Evolutionary conservation across 805 yeast species (phyloP), one percentile per base, ranked within the genome.

Genomic region (Starmerella lactis-condensi): DNA sequence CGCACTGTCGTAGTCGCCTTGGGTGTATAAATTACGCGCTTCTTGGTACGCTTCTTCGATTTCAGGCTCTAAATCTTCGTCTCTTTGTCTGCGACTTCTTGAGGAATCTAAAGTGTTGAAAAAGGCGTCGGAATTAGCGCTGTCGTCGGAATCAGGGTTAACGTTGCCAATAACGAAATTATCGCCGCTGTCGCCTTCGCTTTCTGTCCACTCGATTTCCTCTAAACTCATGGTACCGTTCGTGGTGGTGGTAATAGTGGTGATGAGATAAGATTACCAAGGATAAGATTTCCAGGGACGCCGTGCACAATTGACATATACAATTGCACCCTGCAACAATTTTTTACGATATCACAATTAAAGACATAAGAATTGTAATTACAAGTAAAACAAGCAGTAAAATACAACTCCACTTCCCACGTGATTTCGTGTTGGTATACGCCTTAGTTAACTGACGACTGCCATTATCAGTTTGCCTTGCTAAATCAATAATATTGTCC

Each of bases 321-420:
- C n/a, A n/a, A n/a, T n/a, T n/a, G n/a, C n/a, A n/a, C n/a, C n/a
- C n/a, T n/a, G n/a, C n/a, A n/a, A n/a, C n/a, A n/a, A n/a, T n/a
- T n/a, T n/a, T n/a, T 15, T 17, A 26, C 8, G 17, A 26, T 3
- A 43, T 17, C 2, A 43, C 36, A 9, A 31, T 35, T 8, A 44
- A 28, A 7, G 38, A 46, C 1, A 75, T 61, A 2, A 73, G 48
- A 3, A 77, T 54, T 32, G 78, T 53, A 8, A 71, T 60, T 20
- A 78, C 54, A 2, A 77, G 61, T 28, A 78, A 48, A 1, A 72
- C 67, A 11, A 69, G 56, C 30, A 82, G 54, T 11, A 76, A 43
- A 6, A 75, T 62, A 48, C 82, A 70, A 21, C 76, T 65, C 72
- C 92, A 82, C 44, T 69, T 73, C 2, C 82, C 64, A 41, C 72